Evolutionary conservation across 1,284 basidiomycete genomes (phyloP), one percentile per base, ranked within the genome.

Genomic region (Cryptococcus sp.): DNA sequence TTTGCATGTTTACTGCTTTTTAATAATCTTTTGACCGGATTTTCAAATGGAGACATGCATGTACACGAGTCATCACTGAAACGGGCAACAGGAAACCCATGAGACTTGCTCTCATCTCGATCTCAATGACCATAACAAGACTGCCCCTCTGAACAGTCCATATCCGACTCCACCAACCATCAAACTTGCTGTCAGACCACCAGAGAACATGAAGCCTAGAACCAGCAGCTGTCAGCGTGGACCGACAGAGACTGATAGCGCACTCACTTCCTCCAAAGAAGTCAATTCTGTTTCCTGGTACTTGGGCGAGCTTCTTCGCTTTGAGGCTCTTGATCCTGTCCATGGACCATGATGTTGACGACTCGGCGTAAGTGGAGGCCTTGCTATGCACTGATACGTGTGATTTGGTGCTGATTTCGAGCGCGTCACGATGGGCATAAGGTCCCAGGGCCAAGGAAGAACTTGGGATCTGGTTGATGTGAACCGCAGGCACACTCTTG

Each of bases 201-300:
- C 42, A 45, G 42, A 45, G 16, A 45, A 45, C 42, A 45, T n/a
- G 42, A 45, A 45, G 42, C 42, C 42, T 45, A n/a, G 42, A 2
- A 45, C 42, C 42, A n/a, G 8, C 42, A 11, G 15, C 15, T 7
- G 8, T 45, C 42, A 22, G 22, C n/a, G n/a, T 10, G 15, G 42
- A 15, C 22, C 42, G 2, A 45, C 8, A 22, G 42, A 45, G 22
- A 22, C 16, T 19, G 7, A 15, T 8, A 45, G 11, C 8, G 7
- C 8, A 45, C 42, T 45, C 42, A 45, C 42, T 45, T 10, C 42
- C 42, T n/a, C 42, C 42, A 11, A 45, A 45, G 42, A 45, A 45
- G 42, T 45, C 42, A 15, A 45, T 45, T n/a, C 42, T n/a, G 42
- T 45, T n/a, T 19, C 42, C 42, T 10, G 42, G 42, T 15, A 8